Base-by-base conservation (phyloP, 805 yeast species). In the Candida broadrunensis region DNA sequence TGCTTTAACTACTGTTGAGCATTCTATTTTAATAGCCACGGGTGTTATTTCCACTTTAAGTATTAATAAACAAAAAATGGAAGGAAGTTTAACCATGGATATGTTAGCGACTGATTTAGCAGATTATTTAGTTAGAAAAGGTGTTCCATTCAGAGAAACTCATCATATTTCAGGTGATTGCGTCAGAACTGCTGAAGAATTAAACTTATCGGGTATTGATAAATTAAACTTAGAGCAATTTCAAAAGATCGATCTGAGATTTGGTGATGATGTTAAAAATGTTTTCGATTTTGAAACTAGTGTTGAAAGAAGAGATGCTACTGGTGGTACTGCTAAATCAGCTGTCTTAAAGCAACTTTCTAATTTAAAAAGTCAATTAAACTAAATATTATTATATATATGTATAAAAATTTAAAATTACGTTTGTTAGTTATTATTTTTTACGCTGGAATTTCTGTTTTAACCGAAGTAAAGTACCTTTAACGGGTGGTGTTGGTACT, bases 61-160 rank as follows among this genome's bases (percentile, higher is more conserved):
- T 32, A 86, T 90, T 50, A 75, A 85, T 53, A 74, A 77, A 48
- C 84, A 78, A 39, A 81, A 75, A 51, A 93, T 93, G 99, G 77
- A 74, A 53, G 81, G 76, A 33, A 91, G 98, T 0, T 77, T 93
- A 55, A 90, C 98, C 21, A 91, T 91, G 96, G 99, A 93, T 67
- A 93, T 93, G 99, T 78, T 93, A 54, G 99, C 99, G 16, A 93
- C 99, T 24, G 99, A 93, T 63, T 77, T 93, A 53, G 99, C 99
- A 31, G 99, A 93, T 64, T 93, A 93, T 64, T 75, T 93, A 50
- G 99, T 93, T 38, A 84, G 97, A 71, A 90, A 85, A 65, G 99
- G 99, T 45, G 99, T 93, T 50, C 99, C 99, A 42, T 93, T 93
- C 72, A 88, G 99, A 73, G 98, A 93, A 69, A 93, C 99, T 1